These are phyloP conservation scores for Tylopilus rubrobrunneus DNA, from an alignment of 768 basidiomycete species.

Conservation along the genomic window DNA sequence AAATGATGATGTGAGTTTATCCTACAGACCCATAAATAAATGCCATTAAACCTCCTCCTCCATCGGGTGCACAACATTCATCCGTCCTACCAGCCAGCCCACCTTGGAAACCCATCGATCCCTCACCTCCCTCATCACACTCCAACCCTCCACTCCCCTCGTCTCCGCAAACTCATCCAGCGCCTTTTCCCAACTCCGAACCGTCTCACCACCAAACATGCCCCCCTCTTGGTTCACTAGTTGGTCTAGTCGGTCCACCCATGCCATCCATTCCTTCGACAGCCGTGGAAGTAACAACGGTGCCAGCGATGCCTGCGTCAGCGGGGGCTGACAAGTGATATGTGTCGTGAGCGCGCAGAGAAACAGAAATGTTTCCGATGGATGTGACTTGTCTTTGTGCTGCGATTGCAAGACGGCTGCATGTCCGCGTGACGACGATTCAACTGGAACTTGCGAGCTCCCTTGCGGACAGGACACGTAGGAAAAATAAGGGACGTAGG, in stretches of 20 bases:
- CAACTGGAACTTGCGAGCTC: constrained; percentile 17
- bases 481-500: constrained; percentile 85
- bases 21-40: neutral
- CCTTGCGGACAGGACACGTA: constrained; percentile 37
- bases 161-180: constrained; percentile 63
- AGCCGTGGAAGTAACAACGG: constrained; percentile 62
- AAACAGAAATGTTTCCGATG: constrained; percentile 70
- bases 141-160: constrained; percentile 41
- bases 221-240: constrained; percentile 68
- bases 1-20: neutral
- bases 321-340: constrained; percentile 61
- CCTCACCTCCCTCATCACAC: constrained; percentile 42
- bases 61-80: constrained; percentile 27
- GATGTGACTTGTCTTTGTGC: constrained; percentile 65
- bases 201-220: constrained; percentile 76
- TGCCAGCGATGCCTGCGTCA: constrained; percentile 56
- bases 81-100: constrained; percentile 69
- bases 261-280: constrained; percentile 71
- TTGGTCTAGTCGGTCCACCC: constrained; percentile 67
- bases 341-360: constrained; percentile 67
- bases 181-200: constrained; percentile 61
- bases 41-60: constrained; percentile 25
- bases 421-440: constrained; percentile 36
- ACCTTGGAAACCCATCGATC: constrained; percentile 72
- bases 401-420: constrained; percentile 44